Evolutionary conservation across 768 basidiomycete genomes (phyloP).

Genomic region (Boletus reticuloceps): DNA sequence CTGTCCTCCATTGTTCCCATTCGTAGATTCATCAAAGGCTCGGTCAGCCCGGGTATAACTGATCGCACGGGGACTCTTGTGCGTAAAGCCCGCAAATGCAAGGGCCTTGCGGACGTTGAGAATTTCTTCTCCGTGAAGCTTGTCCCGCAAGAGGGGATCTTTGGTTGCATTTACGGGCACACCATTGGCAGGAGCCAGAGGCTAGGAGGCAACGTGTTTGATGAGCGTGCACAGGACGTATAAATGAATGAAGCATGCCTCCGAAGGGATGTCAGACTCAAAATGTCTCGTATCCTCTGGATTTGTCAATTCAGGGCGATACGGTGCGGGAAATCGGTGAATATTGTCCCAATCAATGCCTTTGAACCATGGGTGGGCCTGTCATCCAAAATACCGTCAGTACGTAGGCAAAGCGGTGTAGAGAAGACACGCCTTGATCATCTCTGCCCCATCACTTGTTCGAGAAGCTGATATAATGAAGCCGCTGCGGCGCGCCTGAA

Average conservation of each 20-base stretch:
- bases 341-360: conserved; percentile 90
- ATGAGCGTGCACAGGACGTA: conserved; percentile 22
- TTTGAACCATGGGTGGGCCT: conserved; percentile 89
- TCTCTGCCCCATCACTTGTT: conserved; percentile 79
- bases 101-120: conserved; percentile 88
- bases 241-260: conserved; percentile 53
- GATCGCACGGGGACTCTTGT: conserved; percentile 81
- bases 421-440: conserved; percentile 68
- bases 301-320: conserved; percentile 76
- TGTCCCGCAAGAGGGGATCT: conserved; percentile 86
- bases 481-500: conserved; percentile 71
- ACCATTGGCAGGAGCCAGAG: conserved; percentile 86
- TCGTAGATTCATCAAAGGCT: conserved; percentile 59
- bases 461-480: conserved; percentile 54
- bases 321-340: conserved; percentile 81
- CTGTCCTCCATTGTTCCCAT: conserved; percentile 46
- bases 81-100: conserved; percentile 89
- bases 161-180: conserved; percentile 79
- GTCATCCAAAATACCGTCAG: conserved; percentile 19
- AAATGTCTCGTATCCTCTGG: conserved; percentile 94
- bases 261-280: conserved; percentile 88
- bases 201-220: conserved; percentile 48
- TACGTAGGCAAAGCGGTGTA: conserved; percentile 9
- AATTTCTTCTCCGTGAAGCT: conserved; percentile 81
- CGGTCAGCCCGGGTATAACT: conserved; percentile 74